A percentile compares a stretch with the other conserved stretches of the same genome.
Conservation (phyloP, 306 rosid species). For the Calophaca sinica region DNA sequence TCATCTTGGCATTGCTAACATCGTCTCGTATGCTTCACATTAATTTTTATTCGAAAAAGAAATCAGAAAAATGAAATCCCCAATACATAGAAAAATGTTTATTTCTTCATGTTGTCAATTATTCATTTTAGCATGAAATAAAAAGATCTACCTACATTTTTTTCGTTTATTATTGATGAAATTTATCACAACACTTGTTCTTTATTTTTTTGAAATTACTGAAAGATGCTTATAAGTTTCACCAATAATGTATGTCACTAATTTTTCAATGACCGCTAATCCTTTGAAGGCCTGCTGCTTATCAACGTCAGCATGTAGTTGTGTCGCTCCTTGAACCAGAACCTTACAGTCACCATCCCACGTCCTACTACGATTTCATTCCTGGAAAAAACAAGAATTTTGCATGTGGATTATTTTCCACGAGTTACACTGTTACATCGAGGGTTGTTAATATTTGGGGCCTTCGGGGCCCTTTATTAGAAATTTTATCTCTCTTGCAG, state of each 20-base stretch:
- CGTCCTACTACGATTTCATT: background rate
- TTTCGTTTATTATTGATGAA: background rate
- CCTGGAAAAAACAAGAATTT: background rate
- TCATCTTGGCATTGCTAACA: background rate
- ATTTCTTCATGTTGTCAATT: too few species aligned
- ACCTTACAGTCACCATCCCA: background rate
- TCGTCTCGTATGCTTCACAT: too few species aligned
- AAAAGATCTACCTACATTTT: too few species aligned
- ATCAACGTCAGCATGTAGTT: background rate
- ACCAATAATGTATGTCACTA: too few species aligned
- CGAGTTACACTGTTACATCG: background rate
- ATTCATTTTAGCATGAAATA: too few species aligned
- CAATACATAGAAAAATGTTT: too few species aligned
- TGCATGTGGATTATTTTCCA: background rate
- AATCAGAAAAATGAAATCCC: too few species aligned
- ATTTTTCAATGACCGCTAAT: too few species aligned
- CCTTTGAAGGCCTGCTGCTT: conserved; percentile 6
- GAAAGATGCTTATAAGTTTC: background rate
- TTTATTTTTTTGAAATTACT: background rate
- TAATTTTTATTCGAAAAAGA: too few species aligned
- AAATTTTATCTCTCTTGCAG: background rate
- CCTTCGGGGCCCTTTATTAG: background rate
- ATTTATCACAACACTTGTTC: background rate
- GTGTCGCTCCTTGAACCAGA: background rate
- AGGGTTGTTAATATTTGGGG: background rate